Evolutionary conservation across 139 green algal genomes (phyloP).

Genomic region (Micractinium conductrix): DNA sequence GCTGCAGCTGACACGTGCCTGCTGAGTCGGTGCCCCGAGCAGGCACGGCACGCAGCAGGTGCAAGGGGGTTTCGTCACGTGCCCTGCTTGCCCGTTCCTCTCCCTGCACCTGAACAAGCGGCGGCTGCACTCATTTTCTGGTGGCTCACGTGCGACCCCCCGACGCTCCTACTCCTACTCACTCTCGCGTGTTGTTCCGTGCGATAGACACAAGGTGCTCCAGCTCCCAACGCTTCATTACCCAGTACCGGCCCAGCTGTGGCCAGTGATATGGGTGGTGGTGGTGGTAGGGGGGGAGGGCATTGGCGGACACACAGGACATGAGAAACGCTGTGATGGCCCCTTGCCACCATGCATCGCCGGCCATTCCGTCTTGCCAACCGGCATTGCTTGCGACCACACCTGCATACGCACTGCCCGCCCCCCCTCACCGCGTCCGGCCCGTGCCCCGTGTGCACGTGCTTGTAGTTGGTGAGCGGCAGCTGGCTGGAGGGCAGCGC

Average conservation of each 20-base stretch:
- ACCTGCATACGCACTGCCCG: too few relatives aligned
- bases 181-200: slow-evolving; percentile 4
- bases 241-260: slow-evolving; percentile 14
- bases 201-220: slow-evolving; percentile 8
- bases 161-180: neutral
- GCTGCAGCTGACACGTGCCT: too few relatives aligned
- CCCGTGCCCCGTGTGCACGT: neutral
- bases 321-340: too few relatives aligned
- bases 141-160: neutral
- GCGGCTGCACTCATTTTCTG: neutral
- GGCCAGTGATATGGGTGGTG: neutral
- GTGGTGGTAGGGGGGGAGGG: too few relatives aligned
- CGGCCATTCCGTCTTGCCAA: too few relatives aligned
- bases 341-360: too few relatives aligned
- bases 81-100: too few relatives aligned
- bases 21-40: too few relatives aligned
- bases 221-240: slow-evolving; percentile 7
- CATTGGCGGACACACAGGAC: too few relatives aligned
- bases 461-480: slow-evolving; percentile 30
- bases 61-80: too few relatives aligned
- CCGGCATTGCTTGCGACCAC: too few relatives aligned
- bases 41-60: too few relatives aligned
- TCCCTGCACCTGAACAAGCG: neutral
- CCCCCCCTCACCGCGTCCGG: slow-evolving; percentile 11
- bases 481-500: slow-evolving; percentile 16